Base-by-base conservation (phyloP, 441 rosid species). In the Melastoma candidum region DNA sequence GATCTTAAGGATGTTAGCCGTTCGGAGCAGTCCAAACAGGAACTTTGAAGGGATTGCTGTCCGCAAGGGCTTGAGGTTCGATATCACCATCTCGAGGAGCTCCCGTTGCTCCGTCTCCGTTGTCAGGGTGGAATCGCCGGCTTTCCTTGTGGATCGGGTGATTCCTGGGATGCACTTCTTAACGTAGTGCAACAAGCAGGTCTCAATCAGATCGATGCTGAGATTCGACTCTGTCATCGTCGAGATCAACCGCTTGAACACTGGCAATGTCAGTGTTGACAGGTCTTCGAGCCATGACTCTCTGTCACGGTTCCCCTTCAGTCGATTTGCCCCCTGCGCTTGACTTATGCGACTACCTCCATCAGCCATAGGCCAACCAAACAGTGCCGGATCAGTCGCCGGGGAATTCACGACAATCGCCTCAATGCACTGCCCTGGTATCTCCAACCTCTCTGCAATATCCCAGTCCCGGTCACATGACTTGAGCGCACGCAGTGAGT, bases 301-400 rank as follows among this genome's bases (percentile, higher is more conserved):
- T 11, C 26, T 56, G 47, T 67, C 63, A 47, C 47, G 74, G 26
- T 48, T 32, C 13, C 52, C 12, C 51, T 56, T 22, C 1, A n/a
- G 55, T 26, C 41, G 41, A 32, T 32, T 32, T 8, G 41, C 7
- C 41, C 41, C 41, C 41, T 32, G 41, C 41, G 41, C 41, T 32
- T 32, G 41, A 32, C 41, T 6, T 32, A 32, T 4, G 41, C 8
- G 41, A 32, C 22, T 17, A 17, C 7, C 41, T 41, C 61, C 76
- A 8, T 73, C 86, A 27, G 53, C 69, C 1, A 90, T 93, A 0
- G 98, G 98, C 98, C 98, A 90, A 11, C 96, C 98, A 49, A 87
- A 85, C 50, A 87, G 66, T 0, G 89, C 61, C 0, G 88, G 94
- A 58, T 80, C 83, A 0, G 79, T 74, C n/a, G 75, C 60, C 36